A percentile compares a stretch with the other conserved stretches of the same genome.
phyloP scores from a whole-genome alignment of 73 alveolate genomes.

The Uronychia binucleata region DNA sequence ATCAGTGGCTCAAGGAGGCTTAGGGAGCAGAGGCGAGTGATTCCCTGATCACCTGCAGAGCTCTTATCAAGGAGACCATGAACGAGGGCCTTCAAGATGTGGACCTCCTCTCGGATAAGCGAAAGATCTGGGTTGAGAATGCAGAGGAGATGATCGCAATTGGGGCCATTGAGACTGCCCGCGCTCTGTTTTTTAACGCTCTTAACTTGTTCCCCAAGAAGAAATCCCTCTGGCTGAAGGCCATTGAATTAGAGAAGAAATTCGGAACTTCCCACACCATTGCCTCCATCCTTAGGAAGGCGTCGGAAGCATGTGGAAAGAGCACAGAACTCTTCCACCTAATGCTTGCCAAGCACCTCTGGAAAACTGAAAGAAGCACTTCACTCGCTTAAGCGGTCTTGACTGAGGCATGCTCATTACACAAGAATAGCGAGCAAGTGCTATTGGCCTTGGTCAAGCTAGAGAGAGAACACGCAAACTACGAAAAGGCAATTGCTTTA shows the following conservation, averaged over 20 bases:
- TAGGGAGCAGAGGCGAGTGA: slow-evolving; percentile 75
- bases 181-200: slow-evolving; percentile 49
- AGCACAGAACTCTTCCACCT: slow-evolving; percentile 46
- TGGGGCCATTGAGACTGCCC: slow-evolving; percentile 71
- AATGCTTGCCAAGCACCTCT: slow-evolving; percentile 77
- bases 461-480: slow-evolving; percentile 56
- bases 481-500: slow-evolving; percentile 56
- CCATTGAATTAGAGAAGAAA: slow-evolving; percentile 58
- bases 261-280: slow-evolving; percentile 54
- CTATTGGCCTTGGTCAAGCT: slow-evolving; percentile 68
- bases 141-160: slow-evolving; percentile 32
- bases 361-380: slow-evolving; percentile 54
- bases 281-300: slow-evolving; percentile 31
- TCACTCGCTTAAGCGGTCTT: slow-evolving; percentile 59
- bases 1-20: slow-evolving; percentile 88
- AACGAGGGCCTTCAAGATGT: slow-evolving; percentile 56
- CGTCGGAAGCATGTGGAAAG: slow-evolving; percentile 25
- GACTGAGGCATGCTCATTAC: slow-evolving; percentile 55
- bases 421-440: slow-evolving; percentile 59
- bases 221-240: slow-evolving; percentile 51
- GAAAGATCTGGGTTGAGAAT: slow-evolving; percentile 55
- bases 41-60: slow-evolving; percentile 63
- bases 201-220: slow-evolving; percentile 42
- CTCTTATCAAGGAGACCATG: slow-evolving; percentile 65
- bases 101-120: slow-evolving; percentile 11